Evolutionary conservation across 306 rosid species (phyloP), one percentile per base, ranked within the genome.

Genomic region (Lathyrus tuberosus): DNA sequence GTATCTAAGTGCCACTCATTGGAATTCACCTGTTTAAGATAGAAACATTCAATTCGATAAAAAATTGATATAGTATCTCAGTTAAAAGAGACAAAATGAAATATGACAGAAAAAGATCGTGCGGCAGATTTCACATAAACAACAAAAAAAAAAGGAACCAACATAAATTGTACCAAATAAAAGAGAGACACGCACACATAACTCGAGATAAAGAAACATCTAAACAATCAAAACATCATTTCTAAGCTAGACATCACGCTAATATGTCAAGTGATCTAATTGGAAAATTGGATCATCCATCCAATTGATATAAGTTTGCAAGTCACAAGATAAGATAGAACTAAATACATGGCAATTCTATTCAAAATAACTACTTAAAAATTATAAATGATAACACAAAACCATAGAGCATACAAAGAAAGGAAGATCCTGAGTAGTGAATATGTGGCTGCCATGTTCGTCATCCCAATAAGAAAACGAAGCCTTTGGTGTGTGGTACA

Each of bases 1-100:
- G 99, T 91, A 81, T 94, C 99, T 84, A 94, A 86, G 72, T 94
- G 95, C 99, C 99, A 94, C 74, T 94, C 97, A 54, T 88, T 90
- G 69, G 99, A 90, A 82, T 91, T 94, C 61, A 94, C 97, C 99
- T 94, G 83, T 71, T 56, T 51, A 75, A 83, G 40, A 60, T 20
- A 70, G 64, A 67, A 28, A 38, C 16, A 61, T 71, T 75, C 62
- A 40, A 28, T 14, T 66, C 58, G 52, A 13, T 24, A 43, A 33
- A 5, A 47, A 40, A 70, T 15, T 20, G 10, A 31, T 8, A 43
- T 3, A 51, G 58, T 65, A 61, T 76, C 68, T 28, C 33, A 26
- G 11, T 75, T 44, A 57, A 31, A 69, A 66, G 61, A 26, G 57
- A 70, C 24, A 38, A 43, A 31, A 52, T 30, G 14, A 58, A 46